Evolutionary conservation across 208 protist genomes (phyloP).

Genomic region (Acanthamoeba sp.): DNA sequence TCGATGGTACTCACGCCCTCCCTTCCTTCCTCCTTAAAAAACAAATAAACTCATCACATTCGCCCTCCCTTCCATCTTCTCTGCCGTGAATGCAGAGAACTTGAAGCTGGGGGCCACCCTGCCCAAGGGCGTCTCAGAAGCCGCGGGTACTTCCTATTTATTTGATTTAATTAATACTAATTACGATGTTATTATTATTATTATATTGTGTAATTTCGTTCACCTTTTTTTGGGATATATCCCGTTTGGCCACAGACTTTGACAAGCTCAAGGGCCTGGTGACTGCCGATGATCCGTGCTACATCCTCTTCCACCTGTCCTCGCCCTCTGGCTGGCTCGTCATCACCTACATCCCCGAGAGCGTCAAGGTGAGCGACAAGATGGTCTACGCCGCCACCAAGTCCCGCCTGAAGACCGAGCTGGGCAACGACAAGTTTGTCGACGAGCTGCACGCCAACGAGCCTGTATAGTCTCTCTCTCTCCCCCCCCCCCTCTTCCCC

Average conservation of each 20-base stretch:
- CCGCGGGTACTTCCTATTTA: conserved; percentile 4
- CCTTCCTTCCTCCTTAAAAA: background rate
- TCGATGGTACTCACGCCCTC: background rate
- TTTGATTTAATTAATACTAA: background rate
- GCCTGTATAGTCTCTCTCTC: background rate
- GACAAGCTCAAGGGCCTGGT: conserved; percentile 67
- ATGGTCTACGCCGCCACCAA: conserved; percentile 72
- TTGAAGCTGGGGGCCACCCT: conserved; percentile 48
- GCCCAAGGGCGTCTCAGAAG: conserved; percentile 31
- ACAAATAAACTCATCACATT: background rate
- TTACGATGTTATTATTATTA: no score
- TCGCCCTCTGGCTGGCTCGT: conserved; percentile 33
- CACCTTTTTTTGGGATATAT: background rate
- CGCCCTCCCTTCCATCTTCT: background rate
- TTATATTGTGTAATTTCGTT: background rate
- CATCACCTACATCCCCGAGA: conserved; percentile 59
- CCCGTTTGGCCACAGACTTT: background rate
- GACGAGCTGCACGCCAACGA: conserved; percentile 67
- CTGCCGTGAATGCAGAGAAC: conserved; percentile 4
- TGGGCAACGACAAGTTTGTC: conserved; percentile 30
- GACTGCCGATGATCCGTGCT: conserved; percentile 8
- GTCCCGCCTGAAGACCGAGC: conserved; percentile 61
- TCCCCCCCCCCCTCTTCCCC: background rate
- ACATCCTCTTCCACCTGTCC: conserved; percentile 7
- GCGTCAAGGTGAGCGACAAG: conserved; percentile 58